phyloP scores from a whole-genome alignment of 768 basidiomycete species.

The Panaeolus papilionaceus region DNA sequence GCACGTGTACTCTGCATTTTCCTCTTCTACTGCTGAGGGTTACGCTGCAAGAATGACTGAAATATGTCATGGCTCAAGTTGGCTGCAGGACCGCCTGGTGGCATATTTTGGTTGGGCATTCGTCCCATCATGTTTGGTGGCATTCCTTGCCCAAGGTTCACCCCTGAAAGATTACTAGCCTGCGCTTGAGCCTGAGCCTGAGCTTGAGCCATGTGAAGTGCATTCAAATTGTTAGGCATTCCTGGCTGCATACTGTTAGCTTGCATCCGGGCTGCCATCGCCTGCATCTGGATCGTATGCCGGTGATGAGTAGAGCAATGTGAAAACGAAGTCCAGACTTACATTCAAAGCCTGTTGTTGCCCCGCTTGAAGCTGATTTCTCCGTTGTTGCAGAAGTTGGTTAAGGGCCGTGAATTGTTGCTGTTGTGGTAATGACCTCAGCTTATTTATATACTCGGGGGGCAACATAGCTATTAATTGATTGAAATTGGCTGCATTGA shows the following conservation, averaged over 20 bases:
- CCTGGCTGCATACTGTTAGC: conserved; percentile 14
- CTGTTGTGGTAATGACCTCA: background rate
- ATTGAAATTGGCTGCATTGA: background rate
- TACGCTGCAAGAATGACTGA: conserved; percentile 50
- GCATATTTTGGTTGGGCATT: conserved; percentile 15
- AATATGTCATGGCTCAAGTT: conserved; percentile 47
- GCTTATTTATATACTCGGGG: background rate
- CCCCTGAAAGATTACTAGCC: conserved; percentile 15
- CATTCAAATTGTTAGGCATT: conserved; percentile 24
- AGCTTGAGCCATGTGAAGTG: conserved; percentile 21
- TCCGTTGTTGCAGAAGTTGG: background rate
- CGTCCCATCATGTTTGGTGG: conserved; percentile 16
- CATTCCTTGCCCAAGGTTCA: conserved; percentile 27
- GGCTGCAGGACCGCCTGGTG: conserved; percentile 17
- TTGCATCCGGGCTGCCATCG: conserved; percentile 2
- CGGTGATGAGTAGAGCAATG: background rate
- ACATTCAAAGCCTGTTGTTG: conserved; percentile 1
- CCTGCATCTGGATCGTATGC: background rate
- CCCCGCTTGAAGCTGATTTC: background rate
- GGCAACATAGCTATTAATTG: background rate
- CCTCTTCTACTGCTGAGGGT: conserved; percentile 23
- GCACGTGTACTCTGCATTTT: background rate
- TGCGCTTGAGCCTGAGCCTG: conserved; percentile 11
- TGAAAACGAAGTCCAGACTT: background rate
- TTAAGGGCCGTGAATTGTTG: background rate